phyloP scores from a whole-genome alignment of 208 protist species.

The Crithidia brevicula region DNA sequence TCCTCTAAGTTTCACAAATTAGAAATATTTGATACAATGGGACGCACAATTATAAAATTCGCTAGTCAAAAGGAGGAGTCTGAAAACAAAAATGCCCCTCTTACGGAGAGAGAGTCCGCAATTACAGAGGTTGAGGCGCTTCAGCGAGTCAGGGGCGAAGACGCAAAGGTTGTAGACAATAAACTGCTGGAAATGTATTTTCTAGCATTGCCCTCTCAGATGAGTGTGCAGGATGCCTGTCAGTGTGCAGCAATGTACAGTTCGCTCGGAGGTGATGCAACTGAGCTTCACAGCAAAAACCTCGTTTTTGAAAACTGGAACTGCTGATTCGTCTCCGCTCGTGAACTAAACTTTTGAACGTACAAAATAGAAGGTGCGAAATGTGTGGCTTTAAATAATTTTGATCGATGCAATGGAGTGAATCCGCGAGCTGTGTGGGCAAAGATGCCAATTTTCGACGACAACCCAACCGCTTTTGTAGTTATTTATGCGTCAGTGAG shows the following conservation, averaged over 20 bases:
- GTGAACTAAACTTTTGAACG: no score
- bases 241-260: slow-evolving; percentile 9
- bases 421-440: no score
- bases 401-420: no score
- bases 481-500: no score
- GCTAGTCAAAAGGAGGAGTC: neutral
- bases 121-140: slow-evolving; percentile 2
- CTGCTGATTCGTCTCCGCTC: slow-evolving; percentile 6
- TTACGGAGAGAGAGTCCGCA: no score
- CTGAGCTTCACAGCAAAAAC: slow-evolving; percentile 9
- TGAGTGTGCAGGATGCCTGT: neutral
- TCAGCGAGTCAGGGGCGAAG: neutral
- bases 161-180: slow-evolving; percentile 2
- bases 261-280: neutral
- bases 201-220: neutral
- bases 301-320: slow-evolving; percentile 24
- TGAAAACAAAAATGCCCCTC: neutral
- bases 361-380: no score
- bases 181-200: slow-evolving; percentile 1
- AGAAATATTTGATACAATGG: no score
- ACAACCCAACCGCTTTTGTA: no score
- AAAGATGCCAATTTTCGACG: no score
- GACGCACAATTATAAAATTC: slow-evolving; percentile 31
- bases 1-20: no score
- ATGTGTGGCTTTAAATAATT: no score